phyloP scores from a whole-genome alignment of 257 asterid genomes.

The Nicotiana tabacum region DNA sequence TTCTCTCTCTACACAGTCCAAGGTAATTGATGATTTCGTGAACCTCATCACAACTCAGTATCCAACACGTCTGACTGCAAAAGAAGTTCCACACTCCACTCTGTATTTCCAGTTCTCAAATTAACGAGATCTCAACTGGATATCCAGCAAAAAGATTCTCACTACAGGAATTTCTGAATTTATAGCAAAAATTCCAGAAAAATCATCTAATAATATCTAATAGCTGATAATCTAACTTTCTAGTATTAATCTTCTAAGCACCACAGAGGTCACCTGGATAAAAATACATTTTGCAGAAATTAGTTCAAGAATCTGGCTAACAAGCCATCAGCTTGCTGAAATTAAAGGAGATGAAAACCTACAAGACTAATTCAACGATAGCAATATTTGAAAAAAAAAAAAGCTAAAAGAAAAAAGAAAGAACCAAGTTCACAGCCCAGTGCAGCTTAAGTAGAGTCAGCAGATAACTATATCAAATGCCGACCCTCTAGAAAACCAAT shows the following conservation, averaged over 20 bases:
- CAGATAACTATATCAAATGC: not conserved
- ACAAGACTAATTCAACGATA: not conserved
- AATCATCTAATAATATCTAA: not conserved
- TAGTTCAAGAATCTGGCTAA: not conserved
- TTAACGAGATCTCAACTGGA: not conserved
- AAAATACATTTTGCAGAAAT: not conserved
- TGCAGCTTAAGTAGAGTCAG: not conserved
- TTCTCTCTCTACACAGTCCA: not conserved
- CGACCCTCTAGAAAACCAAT: not conserved
- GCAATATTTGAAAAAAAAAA: not conserved
- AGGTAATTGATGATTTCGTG: slow-evolving; percentile 7
- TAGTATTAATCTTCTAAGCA: not conserved
- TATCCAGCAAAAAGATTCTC: not conserved
- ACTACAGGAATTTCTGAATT: not conserved
- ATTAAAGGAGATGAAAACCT: not conserved
- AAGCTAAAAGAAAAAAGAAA: not conserved
- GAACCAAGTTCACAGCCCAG: not conserved
- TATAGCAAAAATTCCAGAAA: not conserved
- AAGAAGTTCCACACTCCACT: not conserved
- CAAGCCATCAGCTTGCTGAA: not conserved
- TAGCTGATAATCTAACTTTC: not conserved
- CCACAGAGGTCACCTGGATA: not conserved
- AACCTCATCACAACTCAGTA: not conserved
- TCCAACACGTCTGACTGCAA: not conserved
- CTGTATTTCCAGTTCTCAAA: not conserved